A percentile compares a stretch with the other conserved stretches of the same genome.
Conservation (phyloP, 805 yeast genomes). For the Candida tibetensis region DNA sequence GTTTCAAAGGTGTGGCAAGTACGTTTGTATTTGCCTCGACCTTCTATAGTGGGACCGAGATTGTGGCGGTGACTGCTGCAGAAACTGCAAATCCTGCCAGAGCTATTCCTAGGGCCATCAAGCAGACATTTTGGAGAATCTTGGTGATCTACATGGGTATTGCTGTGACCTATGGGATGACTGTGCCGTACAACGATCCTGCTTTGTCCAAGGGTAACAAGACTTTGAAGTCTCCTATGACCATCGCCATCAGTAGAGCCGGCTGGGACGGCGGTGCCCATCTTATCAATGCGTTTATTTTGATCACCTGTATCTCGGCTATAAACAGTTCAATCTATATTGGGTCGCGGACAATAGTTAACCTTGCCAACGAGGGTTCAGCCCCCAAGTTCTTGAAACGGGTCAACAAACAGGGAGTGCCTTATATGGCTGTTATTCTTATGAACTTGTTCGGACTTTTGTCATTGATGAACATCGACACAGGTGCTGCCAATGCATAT, state of each 20-base stretch:
- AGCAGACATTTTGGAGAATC: conserved; percentile 55
- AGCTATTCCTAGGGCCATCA: conserved; percentile 57
- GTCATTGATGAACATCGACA: conserved; percentile 53
- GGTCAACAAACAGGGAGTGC: conserved; percentile 60
- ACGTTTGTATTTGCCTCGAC: conserved; percentile 60
- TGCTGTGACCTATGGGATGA: conserved; percentile 55
- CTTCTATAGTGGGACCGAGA: conserved; percentile 57
- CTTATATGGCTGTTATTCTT: conserved; percentile 54
- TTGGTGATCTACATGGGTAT: conserved; percentile 51
- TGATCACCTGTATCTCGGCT: conserved; percentile 64
- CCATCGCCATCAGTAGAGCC: conserved; percentile 37
- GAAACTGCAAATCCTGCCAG: conserved; percentile 58
- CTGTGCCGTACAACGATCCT: conserved; percentile 56
- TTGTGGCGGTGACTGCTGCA: conserved; percentile 58
- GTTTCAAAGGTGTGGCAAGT: conserved; percentile 54
- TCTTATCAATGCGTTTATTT: conserved; percentile 59
- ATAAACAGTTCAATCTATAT: conserved; percentile 67
- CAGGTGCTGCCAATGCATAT: conserved; percentile 62
- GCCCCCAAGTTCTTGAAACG: conserved; percentile 56
- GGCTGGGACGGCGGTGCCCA: conserved; percentile 47
- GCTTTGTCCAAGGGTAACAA: conserved; percentile 34
- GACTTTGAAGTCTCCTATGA: conserved; percentile 45
- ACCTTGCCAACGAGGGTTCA: conserved; percentile 57
- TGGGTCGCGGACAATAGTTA: conserved; percentile 65
- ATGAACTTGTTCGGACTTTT: conserved; percentile 55